Conservation (phyloP, 306 rosid genomes). For the Potentilla sterilis region DNA sequence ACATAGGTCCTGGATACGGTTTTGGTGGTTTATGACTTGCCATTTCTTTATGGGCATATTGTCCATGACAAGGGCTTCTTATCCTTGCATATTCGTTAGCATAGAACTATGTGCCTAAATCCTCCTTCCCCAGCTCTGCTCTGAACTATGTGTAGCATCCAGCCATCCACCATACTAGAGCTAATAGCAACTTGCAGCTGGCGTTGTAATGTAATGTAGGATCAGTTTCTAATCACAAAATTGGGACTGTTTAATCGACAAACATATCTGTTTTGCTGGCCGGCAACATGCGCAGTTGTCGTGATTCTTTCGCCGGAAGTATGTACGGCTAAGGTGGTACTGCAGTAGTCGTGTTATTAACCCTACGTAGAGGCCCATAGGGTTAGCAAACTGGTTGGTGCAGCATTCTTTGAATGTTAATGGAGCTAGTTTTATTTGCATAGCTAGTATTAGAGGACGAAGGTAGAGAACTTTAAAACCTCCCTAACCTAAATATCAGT, state of each 20-base stretch:
- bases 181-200: neutral
- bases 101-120: neutral
- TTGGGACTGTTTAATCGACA: neutral
- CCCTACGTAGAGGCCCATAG: neutral
- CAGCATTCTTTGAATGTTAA: neutral
- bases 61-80: neutral
- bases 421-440: neutral
- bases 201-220: neutral
- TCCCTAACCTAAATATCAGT: neutral
- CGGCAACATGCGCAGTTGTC: neutral
- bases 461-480: neutral
- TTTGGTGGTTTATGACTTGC: neutral
- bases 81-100: neutral
- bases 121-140: neutral
- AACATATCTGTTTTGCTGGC: neutral
- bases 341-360: no score
- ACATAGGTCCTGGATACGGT: neutral
- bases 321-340: no score
- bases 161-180: neutral
- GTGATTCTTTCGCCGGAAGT: neutral
- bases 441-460: neutral
- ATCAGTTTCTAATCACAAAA: no score
- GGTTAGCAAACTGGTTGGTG: neutral
- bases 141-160: neutral
- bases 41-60: neutral